Evolutionary conservation across 345 rosid genomes (phyloP), one percentile per base, ranked within the genome.

Genomic region (Capsella bursapastoris): DNA sequence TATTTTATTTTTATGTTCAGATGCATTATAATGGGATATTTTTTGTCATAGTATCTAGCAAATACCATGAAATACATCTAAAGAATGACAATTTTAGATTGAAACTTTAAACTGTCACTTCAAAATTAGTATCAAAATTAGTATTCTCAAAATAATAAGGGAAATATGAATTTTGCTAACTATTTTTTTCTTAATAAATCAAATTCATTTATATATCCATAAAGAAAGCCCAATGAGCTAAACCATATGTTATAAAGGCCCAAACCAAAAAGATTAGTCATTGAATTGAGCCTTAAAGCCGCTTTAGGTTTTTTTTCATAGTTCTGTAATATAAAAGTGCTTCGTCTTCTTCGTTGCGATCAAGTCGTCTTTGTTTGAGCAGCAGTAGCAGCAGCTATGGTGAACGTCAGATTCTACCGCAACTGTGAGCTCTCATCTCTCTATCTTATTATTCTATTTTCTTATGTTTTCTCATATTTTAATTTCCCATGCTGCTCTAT

Each of bases 381-480:
- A 66, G 32, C 53, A 67, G 16, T 47, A 67, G n/a, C n/a, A n/a
- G 41, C 55, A 67, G 34, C 66, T 37, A 79, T 82, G 85, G 85
- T 82, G 34, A 68, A 82, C 60, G 85, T 82, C 65, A 57, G 57
- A 34, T 82, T 72, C 70, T 79, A 82, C 66, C 81, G 83, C 25
- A 82, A 82, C 81, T 73, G 85, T 82, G 16, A 66, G 76, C 64
- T 58, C 51, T 44, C 62, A 38, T 25, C 29, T 40, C 65, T 76
- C 18, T 3, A 27, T 47, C 45, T 63, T 18, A 18, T 18, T 18
- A 18, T 18, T 41, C 1, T 2, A 2, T 16, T 45, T 2, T 53
- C 40, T 7, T 25, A 29, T 41, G 0, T 43, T 7, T 5, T 50
- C n/a, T 4, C 29, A 9, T 9, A 51, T 57, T 13, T 1, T 27